Evolutionary conservation across 1,284 basidiomycete genomes (phyloP).

Genomic region (Trametes sp.): DNA sequence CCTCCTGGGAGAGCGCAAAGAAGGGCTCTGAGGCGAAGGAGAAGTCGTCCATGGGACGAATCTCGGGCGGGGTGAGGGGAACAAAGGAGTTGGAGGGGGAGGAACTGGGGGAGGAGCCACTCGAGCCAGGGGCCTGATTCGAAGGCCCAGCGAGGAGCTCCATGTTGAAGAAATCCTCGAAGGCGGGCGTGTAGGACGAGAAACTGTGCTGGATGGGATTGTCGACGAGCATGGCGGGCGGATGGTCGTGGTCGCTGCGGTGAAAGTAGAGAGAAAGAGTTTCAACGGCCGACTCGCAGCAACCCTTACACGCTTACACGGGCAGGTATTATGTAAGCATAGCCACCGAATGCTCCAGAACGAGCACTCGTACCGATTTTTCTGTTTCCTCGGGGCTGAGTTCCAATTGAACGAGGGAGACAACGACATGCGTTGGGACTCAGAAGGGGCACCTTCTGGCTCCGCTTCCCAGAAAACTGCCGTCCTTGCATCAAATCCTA

Average conservation of each 20-base stretch:
- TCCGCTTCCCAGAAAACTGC: not conserved
- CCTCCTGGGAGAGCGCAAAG: slow-evolving; percentile 51
- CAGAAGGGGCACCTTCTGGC: not conserved
- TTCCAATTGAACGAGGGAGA: not conserved
- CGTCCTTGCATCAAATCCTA: not conserved
- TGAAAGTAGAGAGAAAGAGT: slow-evolving; percentile 21
- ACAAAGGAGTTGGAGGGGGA: slow-evolving; percentile 45
- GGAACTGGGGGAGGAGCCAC: slow-evolving; percentile 47
- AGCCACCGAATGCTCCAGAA: slow-evolving; percentile 26
- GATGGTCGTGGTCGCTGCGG: slow-evolving; percentile 20
- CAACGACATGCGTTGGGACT: not conserved
- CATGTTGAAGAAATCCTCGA: slow-evolving; percentile 62
- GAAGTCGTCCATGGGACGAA: slow-evolving; percentile 34
- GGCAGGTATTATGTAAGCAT: slow-evolving; percentile 7
- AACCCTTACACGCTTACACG: slow-evolving; percentile 10
- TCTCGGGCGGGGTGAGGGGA: slow-evolving; percentile 40
- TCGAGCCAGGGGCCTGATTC: slow-evolving; percentile 34
- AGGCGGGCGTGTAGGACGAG: slow-evolving; percentile 34
- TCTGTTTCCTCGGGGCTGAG: slow-evolving; percentile 7
- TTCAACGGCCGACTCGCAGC: slow-evolving; percentile 2
- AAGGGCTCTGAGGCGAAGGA: slow-evolving; percentile 44
- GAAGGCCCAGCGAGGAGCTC: slow-evolving; percentile 47
- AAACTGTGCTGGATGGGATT: slow-evolving; percentile 39
- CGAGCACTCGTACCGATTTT: not conserved
- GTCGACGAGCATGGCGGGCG: slow-evolving; percentile 43